Percentiles rank a stretch among this genome's conserved stretches.
These are phyloP conservation scores for Epithele typhae DNA, from an alignment of 768 basidiomycete species.

Conservation along the genomic window DNA sequence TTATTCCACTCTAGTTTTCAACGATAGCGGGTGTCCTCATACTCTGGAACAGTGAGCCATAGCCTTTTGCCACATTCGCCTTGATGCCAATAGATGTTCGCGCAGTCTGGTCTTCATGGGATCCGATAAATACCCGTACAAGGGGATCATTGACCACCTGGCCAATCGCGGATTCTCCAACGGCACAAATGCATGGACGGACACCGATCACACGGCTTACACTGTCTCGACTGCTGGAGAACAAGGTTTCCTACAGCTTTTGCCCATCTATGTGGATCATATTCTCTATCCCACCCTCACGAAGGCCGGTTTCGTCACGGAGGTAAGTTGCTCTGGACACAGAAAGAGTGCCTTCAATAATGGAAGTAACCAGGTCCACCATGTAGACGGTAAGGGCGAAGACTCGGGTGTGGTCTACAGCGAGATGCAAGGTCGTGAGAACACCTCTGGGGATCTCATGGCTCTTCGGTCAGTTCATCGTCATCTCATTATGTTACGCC, in stretches of 20 bases:
- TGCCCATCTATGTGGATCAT: slow-evolving; percentile 93
- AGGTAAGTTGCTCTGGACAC: slow-evolving; percentile 27
- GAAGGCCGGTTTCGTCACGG: slow-evolving; percentile 72
- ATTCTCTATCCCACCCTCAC: slow-evolving; percentile 95
- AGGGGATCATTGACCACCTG: slow-evolving; percentile 91
- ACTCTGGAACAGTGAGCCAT: slow-evolving; percentile 88
- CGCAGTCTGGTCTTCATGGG: slow-evolving; percentile 91
- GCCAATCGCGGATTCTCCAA: slow-evolving; percentile 93
- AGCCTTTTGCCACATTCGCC: neutral
- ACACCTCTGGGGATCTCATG: slow-evolving; percentile 90
- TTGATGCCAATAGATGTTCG: too few species aligned
- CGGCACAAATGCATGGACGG: slow-evolving; percentile 97
- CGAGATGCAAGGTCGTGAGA: slow-evolving; percentile 96
- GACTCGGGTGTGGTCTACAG: slow-evolving; percentile 96
- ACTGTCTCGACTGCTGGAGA: slow-evolving; percentile 94
- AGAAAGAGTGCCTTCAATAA: neutral
- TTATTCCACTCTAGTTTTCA: slow-evolving; percentile 57
- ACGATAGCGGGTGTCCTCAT: slow-evolving; percentile 94
- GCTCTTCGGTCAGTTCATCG: slow-evolving; percentile 58
- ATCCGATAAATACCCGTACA: slow-evolving; percentile 92
- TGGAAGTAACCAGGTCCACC: slow-evolving; percentile 64
- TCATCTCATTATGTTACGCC: neutral
- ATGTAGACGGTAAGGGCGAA: slow-evolving; percentile 86
- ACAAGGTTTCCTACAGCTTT: slow-evolving; percentile 81
- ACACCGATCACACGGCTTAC: slow-evolving; percentile 91